Evolutionary conservation across 768 basidiomycete species (phyloP).

Genomic region (Suillus clintonianus): DNA sequence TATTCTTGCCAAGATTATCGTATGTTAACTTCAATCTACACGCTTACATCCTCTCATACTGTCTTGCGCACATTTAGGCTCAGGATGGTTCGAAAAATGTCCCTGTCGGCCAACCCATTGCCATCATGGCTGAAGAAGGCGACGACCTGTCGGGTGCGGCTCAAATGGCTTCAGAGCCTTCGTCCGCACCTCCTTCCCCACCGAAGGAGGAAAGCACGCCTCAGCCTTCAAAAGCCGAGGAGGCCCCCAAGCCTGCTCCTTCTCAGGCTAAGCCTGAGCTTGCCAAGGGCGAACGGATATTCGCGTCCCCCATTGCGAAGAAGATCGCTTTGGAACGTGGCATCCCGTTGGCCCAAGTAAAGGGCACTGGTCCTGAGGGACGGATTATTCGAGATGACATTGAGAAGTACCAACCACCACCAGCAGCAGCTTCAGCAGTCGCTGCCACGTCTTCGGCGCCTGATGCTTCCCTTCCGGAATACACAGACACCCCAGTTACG

Average conservation of each 20-base stretch:
- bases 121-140: slow-evolving; percentile 91
- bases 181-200: slow-evolving; percentile 35
- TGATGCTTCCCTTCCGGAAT: slow-evolving; percentile 64
- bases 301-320: slow-evolving; percentile 94
- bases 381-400: slow-evolving; percentile 95
- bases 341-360: slow-evolving; percentile 85
- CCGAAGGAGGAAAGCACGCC: slow-evolving; percentile 39
- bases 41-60: neutral
- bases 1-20: slow-evolving; percentile 94
- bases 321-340: slow-evolving; percentile 95
- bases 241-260: slow-evolving; percentile 36
- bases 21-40: slow-evolving; percentile 39
- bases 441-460: slow-evolving; percentile 45
- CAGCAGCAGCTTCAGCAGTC: slow-evolving; percentile 45
- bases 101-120: slow-evolving; percentile 85
- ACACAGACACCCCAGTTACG: slow-evolving; percentile 85
- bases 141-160: slow-evolving; percentile 88
- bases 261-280: slow-evolving; percentile 47
- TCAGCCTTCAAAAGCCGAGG: slow-evolving; percentile 43
- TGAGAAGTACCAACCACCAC: slow-evolving; percentile 76
- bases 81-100: slow-evolving; percentile 87
- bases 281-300: slow-evolving; percentile 77
- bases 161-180: slow-evolving; percentile 66
- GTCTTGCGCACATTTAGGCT: slow-evolving; percentile 46
- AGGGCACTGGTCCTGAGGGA: slow-evolving; percentile 92